Percentiles rank a stretch among this genome's conserved stretches.
These are phyloP conservation scores for Mentha longifolia DNA, from an alignment of 257 asterid genomes.

Conservation along the genomic window DNA sequence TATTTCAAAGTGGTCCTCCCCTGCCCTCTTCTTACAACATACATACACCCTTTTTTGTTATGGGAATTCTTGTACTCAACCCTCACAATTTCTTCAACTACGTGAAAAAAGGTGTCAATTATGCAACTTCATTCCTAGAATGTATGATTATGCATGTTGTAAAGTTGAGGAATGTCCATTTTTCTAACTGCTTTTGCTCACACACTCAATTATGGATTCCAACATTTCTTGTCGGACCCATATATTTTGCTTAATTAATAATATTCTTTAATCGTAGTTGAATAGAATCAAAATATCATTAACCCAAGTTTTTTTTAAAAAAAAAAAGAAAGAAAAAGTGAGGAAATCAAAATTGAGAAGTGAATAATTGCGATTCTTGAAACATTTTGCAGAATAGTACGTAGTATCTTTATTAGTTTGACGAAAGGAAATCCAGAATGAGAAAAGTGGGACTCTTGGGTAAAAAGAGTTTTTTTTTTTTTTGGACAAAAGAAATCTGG, in stretches of 20 bases:
- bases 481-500: constrained; percentile 17
- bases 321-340: background rate
- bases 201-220: constrained; percentile 5
- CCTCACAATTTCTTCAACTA: constrained; percentile 26
- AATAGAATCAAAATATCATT: too few species aligned
- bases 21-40: background rate
- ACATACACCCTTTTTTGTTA: constrained; percentile 26
- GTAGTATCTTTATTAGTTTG: constrained; percentile 8
- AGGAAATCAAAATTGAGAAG: background rate
- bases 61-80: constrained; percentile 25
- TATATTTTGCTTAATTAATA: background rate
- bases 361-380: constrained; percentile 1
- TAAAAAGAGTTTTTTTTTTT: background rate
- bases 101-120: constrained; percentile 19
- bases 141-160: constrained; percentile 27
- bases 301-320: too few species aligned
- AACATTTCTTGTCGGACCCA: constrained; percentile 6
- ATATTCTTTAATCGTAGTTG: too few species aligned
- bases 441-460: background rate
- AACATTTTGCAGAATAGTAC: background rate
- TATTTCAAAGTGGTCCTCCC: constrained; percentile 43
- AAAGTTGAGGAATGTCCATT: constrained; percentile 26
- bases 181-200: constrained; percentile 20
- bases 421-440: background rate
- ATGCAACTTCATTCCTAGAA: constrained; percentile 31